Evolutionary conservation across 176 grass and related monocot genomes (phyloP).

Genomic region (Triticum timopheevii): DNA sequence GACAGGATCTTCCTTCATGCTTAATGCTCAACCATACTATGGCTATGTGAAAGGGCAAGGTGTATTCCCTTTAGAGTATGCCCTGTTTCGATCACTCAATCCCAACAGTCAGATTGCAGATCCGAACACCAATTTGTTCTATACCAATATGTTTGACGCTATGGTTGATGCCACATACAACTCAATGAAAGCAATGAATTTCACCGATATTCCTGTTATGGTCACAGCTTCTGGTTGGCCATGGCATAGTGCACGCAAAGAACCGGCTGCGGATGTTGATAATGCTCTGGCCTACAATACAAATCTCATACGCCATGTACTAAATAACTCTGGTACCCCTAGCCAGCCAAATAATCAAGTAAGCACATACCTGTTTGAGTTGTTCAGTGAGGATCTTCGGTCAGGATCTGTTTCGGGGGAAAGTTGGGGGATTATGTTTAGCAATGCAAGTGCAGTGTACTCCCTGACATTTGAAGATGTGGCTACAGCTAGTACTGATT

Average conservation of each 20-base stretch:
- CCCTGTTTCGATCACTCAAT: constrained; percentile 68
- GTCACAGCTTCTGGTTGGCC: constrained; percentile 96
- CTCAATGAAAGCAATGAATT: constrained; percentile 94
- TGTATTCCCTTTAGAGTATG: constrained; percentile 89
- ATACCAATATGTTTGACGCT: constrained; percentile 95
- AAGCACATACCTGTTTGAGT: constrained; percentile 78
- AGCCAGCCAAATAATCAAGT: constrained; percentile 70
- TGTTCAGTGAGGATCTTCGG: constrained; percentile 89
- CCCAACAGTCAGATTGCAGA: constrained; percentile 84
- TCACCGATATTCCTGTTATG: constrained; percentile 75
- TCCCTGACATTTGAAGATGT: constrained; percentile 69
- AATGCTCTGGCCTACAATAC: constrained; percentile 95
- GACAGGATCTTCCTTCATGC: constrained; percentile 83
- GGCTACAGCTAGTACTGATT: constrained; percentile 43
- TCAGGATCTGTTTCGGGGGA: constrained; percentile 64
- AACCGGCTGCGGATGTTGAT: constrained; percentile 85
- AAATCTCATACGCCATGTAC: constrained; percentile 83
- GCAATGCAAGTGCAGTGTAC: constrained; percentile 66
- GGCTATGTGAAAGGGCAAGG: constrained; percentile 81
- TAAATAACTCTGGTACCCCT: constrained; percentile 91
- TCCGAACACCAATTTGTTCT: constrained; percentile 86
- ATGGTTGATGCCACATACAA: constrained; percentile 91
- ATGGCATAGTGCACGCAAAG: constrained; percentile 66
- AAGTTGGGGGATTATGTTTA: constrained; percentile 86
- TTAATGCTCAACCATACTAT: constrained; percentile 96